These are phyloP conservation scores for Sclerotinia sclerotiorum DNA, from an alignment of 2,329 filamentous ascomycete genomes.

Conservation along the genomic window DNA sequence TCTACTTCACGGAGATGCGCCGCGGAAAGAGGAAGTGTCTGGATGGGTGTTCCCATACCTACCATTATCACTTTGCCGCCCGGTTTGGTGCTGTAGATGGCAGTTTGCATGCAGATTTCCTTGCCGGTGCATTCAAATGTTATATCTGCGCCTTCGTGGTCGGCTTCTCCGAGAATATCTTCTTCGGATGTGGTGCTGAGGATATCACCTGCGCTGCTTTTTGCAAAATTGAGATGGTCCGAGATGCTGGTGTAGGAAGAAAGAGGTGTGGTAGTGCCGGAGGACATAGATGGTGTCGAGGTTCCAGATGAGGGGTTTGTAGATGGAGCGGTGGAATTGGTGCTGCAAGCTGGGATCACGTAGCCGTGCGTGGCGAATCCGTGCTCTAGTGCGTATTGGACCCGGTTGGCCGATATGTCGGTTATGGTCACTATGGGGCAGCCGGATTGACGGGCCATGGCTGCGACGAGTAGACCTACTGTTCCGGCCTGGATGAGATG, in stretches of 20 bases:
- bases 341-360: constrained; percentile 51
- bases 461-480: constrained; percentile 61
- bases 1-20: constrained; percentile 75
- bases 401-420: constrained; percentile 59
- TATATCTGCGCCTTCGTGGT: constrained; percentile 60
- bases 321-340: constrained; percentile 49
- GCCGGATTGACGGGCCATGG: constrained; percentile 61
- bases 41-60: constrained; percentile 75
- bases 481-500: constrained; percentile 47
- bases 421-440: constrained; percentile 60
- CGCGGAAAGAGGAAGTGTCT: constrained; percentile 70
- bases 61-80: constrained; percentile 75
- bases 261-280: constrained; percentile 41
- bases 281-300: neutral
- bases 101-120: constrained; percentile 70
- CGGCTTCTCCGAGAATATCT: constrained; percentile 42
- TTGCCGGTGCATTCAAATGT: constrained; percentile 79
- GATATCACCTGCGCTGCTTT: constrained; percentile 51
- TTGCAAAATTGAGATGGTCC: constrained; percentile 53
- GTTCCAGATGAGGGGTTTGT: constrained; percentile 23
- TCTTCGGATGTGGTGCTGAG: constrained; percentile 42
- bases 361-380: constrained; percentile 61
- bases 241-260: constrained; percentile 45
- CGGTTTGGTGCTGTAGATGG: constrained; percentile 68
- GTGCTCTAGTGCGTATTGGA: constrained; percentile 58